Evolutionary conservation across 1,139 yeast species (phyloP).

Genomic region (Pichia terricola): DNA sequence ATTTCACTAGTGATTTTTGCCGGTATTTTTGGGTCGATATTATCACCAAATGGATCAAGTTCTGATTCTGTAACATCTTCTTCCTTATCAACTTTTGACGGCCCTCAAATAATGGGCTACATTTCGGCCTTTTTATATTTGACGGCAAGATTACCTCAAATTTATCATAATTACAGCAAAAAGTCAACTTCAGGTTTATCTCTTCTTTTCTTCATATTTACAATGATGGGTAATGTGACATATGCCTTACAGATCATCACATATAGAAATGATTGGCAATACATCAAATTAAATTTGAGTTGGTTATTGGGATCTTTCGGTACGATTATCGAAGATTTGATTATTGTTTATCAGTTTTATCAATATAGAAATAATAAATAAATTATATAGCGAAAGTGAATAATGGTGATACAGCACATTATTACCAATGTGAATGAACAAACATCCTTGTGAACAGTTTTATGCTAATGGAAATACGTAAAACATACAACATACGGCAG

Average conservation of each 20-base stretch:
- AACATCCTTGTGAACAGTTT: too few species aligned
- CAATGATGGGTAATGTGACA: slow-evolving; percentile 67
- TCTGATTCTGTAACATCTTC: neutral
- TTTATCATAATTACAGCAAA: slow-evolving; percentile 56
- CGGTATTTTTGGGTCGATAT: slow-evolving; percentile 54
- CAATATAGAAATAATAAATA: slow-evolving; percentile 30
- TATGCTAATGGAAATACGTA: too few species aligned
- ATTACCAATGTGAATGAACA: too few species aligned
- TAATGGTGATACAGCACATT: too few species aligned
- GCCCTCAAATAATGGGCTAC: slow-evolving; percentile 68
- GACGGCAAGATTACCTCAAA: slow-evolving; percentile 76
- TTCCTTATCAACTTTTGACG: slow-evolving; percentile 23
- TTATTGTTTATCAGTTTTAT: slow-evolving; percentile 59
- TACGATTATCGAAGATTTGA: slow-evolving; percentile 56
- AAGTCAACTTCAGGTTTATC: slow-evolving; percentile 70
- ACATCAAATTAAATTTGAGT: slow-evolving; percentile 53
- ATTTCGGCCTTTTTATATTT: slow-evolving; percentile 59
- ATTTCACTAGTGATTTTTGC: slow-evolving; percentile 54
- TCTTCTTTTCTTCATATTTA: slow-evolving; percentile 62
- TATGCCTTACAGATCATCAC: slow-evolving; percentile 68
- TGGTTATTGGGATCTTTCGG: slow-evolving; percentile 74
- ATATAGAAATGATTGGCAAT: slow-evolving; percentile 51
- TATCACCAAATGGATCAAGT: slow-evolving; percentile 30
- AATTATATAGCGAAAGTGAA: too few species aligned
- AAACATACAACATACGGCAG: too few species aligned